Percentiles rank a stretch among this genome's conserved stretches.
Conservation (phyloP, 495 filamentous ascomycete species). For the Lophiotrema nucula region DNA sequence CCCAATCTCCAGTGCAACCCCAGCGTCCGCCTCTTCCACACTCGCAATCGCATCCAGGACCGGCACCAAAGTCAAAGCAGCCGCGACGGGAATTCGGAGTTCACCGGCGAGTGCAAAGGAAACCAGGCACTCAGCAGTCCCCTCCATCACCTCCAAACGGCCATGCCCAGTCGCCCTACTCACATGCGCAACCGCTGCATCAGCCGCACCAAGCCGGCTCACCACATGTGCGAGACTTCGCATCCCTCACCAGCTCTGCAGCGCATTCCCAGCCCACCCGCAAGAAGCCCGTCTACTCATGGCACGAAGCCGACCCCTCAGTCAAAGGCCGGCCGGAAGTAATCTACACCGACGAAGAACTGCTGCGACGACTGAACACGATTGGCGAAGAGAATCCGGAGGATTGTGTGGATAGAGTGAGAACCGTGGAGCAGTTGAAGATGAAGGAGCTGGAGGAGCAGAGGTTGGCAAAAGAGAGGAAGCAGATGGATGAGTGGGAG, state of each 20-base stretch:
- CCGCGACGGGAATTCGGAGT: neutral
- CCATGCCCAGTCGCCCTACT: neutral
- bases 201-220: neutral
- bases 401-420: neutral
- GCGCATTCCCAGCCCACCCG: neutral
- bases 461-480: neutral
- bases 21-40: neutral
- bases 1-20: too few relatives aligned
- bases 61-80: neutral
- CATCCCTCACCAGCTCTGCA: neutral
- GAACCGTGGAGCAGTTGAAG: neutral
- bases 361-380: neutral
- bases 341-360: neutral
- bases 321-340: neutral
- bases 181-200: neutral
- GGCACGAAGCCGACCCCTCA: neutral
- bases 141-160: neutral
- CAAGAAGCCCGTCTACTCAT: neutral
- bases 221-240: neutral
- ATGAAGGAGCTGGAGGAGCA: neutral
- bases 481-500: neutral
- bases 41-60: neutral
- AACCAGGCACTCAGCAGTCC: neutral
- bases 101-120: neutral
- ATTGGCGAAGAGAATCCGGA: neutral